phyloP scores from a whole-genome alignment of 176 grass and related monocot species.

The Chloris gayana region DNA sequence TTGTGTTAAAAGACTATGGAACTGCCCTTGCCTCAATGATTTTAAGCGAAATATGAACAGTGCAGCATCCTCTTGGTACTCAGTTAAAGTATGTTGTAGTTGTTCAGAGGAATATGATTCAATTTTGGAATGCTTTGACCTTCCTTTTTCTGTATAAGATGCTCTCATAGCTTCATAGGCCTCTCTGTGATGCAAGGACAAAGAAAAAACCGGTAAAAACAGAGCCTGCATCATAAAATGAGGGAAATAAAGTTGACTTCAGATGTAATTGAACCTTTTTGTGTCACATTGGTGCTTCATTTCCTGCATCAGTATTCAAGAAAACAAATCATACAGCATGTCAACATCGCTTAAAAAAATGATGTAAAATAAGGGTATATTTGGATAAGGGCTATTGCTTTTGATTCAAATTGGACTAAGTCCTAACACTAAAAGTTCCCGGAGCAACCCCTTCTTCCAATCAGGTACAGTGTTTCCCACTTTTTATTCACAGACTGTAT shows the following conservation, averaged over 20 bases:
- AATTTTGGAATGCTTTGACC: conserved; percentile 54
- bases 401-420: neutral
- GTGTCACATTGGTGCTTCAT: conserved; percentile 87
- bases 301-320: conserved; percentile 57
- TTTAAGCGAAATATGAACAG: conserved; percentile 87
- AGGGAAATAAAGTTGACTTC: neutral
- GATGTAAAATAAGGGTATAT: neutral
- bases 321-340: conserved; percentile 35
- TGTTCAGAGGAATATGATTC: conserved; percentile 61
- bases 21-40: conserved; percentile 94
- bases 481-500: conserved; percentile 17
- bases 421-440: neutral
- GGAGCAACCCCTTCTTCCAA: neutral
- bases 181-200: conserved; percentile 45
- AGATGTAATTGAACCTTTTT: conserved; percentile 68
- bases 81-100: conserved; percentile 56
- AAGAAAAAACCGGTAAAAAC: conserved; percentile 10
- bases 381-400: neutral
- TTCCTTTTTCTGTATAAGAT: conserved; percentile 67
- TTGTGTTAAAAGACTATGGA: conserved; percentile 82
- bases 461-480: neutral
- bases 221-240: conserved; percentile 6
- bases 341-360: conserved; percentile 22
- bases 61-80: conserved; percentile 78
- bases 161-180: conserved; percentile 72